These are phyloP conservation scores for Coleophoma cylindrospora DNA, from an alignment of 2,329 filamentous ascomycete species.

Conservation along the genomic window DNA sequence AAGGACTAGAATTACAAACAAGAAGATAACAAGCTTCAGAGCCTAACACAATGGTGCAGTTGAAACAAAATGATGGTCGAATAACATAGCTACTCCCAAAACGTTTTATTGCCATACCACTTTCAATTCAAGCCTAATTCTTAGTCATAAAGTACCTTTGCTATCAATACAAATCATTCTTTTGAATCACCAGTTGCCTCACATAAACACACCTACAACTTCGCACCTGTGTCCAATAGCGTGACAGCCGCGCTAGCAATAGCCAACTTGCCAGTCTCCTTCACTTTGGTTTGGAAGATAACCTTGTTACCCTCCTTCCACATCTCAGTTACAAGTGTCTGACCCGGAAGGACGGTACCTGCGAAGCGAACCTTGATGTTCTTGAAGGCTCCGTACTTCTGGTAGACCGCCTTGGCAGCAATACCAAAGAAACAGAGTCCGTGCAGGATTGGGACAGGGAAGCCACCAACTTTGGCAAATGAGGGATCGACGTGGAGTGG, in stretches of 20 bases:
- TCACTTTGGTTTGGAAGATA: constrained; percentile 81
- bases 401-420: constrained; percentile 82
- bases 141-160: not conserved
- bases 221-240: constrained; percentile 39
- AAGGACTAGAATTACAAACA: no score
- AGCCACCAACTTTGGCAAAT: constrained; percentile 93
- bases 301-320: constrained; percentile 81
- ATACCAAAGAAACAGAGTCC: constrained; percentile 95
- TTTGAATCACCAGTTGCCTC: not conserved
- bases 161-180: not conserved
- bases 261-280: constrained; percentile 87
- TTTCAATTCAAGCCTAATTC: no score
- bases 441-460: constrained; percentile 91
- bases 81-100: no score
- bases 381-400: constrained; percentile 77
- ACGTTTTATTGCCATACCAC: no score
- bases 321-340: constrained; percentile 92
- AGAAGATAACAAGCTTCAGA: no score
- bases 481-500: constrained; percentile 92
- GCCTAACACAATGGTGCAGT: no score
- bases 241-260: constrained; percentile 79
- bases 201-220: constrained; percentile 6
- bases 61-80: no score
- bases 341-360: constrained; percentile 76
- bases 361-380: constrained; percentile 93